phyloP scores from a whole-genome alignment of 1,139 yeast species.

The Lodderomyces parapsilosis region DNA sequence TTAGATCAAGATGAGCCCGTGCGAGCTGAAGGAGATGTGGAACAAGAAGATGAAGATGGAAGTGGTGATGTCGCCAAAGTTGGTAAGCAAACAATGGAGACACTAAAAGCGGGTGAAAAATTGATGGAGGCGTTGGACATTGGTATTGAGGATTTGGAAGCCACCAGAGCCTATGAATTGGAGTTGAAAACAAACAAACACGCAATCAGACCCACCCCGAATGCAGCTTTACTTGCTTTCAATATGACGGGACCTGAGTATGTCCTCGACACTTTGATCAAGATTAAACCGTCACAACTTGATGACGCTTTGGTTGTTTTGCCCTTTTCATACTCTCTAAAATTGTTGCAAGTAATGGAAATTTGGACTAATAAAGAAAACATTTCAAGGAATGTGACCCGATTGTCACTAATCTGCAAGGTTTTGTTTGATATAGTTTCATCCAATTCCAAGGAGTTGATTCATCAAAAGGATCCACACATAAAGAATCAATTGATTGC shows the following conservation, averaged over 20 bases:
- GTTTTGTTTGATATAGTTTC: slow-evolving; percentile 72
- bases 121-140: slow-evolving; percentile 90
- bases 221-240: slow-evolving; percentile 71
- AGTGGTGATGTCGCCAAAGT: slow-evolving; percentile 57
- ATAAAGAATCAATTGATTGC: slow-evolving; percentile 58
- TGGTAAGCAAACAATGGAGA: slow-evolving; percentile 81
- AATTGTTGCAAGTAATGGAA: slow-evolving; percentile 69
- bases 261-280: slow-evolving; percentile 66
- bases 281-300: slow-evolving; percentile 78
- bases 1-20: slow-evolving; percentile 50
- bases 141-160: slow-evolving; percentile 69
- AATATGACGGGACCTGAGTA: slow-evolving; percentile 73
- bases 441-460: slow-evolving; percentile 73
- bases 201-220: slow-evolving; percentile 60
- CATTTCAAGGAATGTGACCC: slow-evolving; percentile 42
- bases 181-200: slow-evolving; percentile 35
- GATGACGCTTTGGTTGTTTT: slow-evolving; percentile 90
- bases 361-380: slow-evolving; percentile 62
- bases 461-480: slow-evolving; percentile 61
- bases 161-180: slow-evolving; percentile 47
- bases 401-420: slow-evolving; percentile 66
- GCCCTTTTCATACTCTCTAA: slow-evolving; percentile 82
- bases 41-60: slow-evolving; percentile 42
- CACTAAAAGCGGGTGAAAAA: slow-evolving; percentile 92
- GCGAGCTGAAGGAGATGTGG: slow-evolving; percentile 24